Conservation (phyloP, 495 filamentous ascomycete genomes). For the Podospora fimiseda region DNA sequence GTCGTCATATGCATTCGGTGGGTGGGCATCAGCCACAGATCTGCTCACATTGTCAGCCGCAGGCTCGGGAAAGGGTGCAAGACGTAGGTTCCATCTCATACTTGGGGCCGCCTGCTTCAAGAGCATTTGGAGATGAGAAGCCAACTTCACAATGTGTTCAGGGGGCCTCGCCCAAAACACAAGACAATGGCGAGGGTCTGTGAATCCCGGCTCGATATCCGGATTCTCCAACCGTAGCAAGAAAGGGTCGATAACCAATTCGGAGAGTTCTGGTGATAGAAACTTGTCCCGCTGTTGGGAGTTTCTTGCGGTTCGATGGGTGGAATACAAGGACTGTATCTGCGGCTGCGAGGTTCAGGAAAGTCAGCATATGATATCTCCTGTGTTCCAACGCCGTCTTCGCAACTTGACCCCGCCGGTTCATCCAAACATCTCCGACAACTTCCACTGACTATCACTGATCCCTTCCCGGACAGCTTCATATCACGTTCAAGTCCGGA, state of each 20-base stretch:
- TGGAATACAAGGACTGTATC: slow-evolving; percentile 66
- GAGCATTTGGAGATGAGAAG: slow-evolving; percentile 59
- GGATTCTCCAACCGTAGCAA: slow-evolving; percentile 59
- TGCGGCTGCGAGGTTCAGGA: slow-evolving; percentile 39
- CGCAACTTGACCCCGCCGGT: too few species aligned
- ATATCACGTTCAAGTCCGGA: too few species aligned
- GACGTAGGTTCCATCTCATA: slow-evolving; percentile 31
- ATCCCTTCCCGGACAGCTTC: too few species aligned
- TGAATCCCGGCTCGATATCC: slow-evolving; percentile 54
- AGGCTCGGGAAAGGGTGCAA: neutral
- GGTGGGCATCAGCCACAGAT: slow-evolving; percentile 77
- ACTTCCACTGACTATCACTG: too few species aligned
- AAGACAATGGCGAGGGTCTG: slow-evolving; percentile 72
- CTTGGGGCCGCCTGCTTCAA: slow-evolving; percentile 58
- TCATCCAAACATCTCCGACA: too few species aligned
- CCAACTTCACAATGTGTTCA: slow-evolving; percentile 55
- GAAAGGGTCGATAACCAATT: slow-evolving; percentile 68
- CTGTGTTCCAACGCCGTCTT: too few species aligned
- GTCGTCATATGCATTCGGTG: slow-evolving; percentile 77
- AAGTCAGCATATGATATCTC: neutral
- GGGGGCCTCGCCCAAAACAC: slow-evolving; percentile 86
- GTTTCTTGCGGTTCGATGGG: slow-evolving; percentile 68
- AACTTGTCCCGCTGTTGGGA: slow-evolving; percentile 62
- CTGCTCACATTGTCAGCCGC: slow-evolving; percentile 34
- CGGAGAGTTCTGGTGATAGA: slow-evolving; percentile 57